Evolutionary conservation across 306 rosid genomes (phyloP).

Genomic region (Fragaria nilgerrensis): DNA sequence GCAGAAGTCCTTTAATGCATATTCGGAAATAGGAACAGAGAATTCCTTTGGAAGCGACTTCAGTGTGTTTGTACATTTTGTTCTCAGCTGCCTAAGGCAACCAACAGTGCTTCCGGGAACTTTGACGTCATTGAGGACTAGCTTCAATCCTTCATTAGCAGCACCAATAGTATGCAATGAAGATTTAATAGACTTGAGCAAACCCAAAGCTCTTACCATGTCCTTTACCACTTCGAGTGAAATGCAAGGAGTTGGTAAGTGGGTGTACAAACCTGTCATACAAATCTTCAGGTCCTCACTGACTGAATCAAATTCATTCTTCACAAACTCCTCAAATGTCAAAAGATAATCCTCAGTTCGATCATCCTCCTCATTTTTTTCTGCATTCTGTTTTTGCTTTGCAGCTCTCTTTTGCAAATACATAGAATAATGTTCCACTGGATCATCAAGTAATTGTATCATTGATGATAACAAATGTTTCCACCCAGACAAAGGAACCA

Average conservation of each 20-base stretch:
- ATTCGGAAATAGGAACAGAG: background rate
- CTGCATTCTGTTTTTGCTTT: background rate
- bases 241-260: constrained; percentile 54
- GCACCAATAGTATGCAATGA: constrained; percentile 5
- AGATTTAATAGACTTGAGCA: constrained; percentile 23
- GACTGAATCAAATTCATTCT: constrained; percentile 19
- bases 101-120: background rate
- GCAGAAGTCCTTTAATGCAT: constrained; percentile 8
- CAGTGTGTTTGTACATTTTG: constrained; percentile 10
- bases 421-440: constrained; percentile 23
- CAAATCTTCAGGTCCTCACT: constrained; percentile 7
- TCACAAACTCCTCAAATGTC: constrained; percentile 40
- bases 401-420: background rate
- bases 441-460: constrained; percentile 33
- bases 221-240: constrained; percentile 16
- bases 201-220: constrained; percentile 25
- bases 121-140: constrained; percentile 5
- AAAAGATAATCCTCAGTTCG: background rate
- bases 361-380: background rate
- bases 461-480: constrained; percentile 3
- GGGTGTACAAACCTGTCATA: constrained; percentile 28
- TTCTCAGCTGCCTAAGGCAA: background rate
- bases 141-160: background rate
- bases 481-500: constrained; percentile 21
- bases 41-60: constrained; percentile 24